Percentiles rank a stretch among this genome's conserved stretches.
Conservation (phyloP, 176 grass and related monocot genomes). For the Carex cristatella region DNA sequence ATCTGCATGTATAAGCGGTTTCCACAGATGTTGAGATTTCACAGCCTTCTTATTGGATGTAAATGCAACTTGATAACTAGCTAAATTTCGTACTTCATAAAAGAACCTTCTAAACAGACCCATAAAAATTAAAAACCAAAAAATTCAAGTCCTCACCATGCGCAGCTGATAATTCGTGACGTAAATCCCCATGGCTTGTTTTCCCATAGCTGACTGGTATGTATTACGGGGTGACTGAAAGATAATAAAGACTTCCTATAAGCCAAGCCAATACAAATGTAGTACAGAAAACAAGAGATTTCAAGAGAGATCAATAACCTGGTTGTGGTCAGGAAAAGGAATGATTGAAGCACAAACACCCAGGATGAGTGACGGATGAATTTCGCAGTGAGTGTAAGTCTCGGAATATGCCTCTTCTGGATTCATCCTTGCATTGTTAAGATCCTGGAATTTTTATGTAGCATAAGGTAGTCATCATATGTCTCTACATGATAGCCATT, state of each 20-base stretch:
- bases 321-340: constrained; percentile 99
- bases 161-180: constrained; percentile 98
- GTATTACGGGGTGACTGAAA: constrained; percentile 98
- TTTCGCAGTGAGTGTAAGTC: constrained; percentile 94
- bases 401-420: constrained; percentile 72
- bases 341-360: constrained; percentile 98
- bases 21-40: not conserved
- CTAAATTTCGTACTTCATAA: not conserved
- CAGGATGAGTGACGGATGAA: constrained; percentile 94
- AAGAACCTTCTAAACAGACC: not conserved
- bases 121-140: not conserved
- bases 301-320: constrained; percentile 44
- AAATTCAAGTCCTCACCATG: constrained; percentile 56
- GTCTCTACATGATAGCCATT: constrained; percentile 1
- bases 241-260: constrained; percentile 24
- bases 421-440: constrained; percentile 56
- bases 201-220: constrained; percentile 99
- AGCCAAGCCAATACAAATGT: not conserved
- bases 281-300: not conserved
- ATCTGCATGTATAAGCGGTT: not conserved
- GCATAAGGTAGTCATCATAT: constrained; percentile 20
- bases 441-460: constrained; percentile 59
- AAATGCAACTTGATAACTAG: not conserved
- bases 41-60: not conserved
- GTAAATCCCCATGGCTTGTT: constrained; percentile 99